A percentile compares a stretch with the other conserved stretches of the same genome.
These are phyloP conservation scores for Ustilago curta DNA, from an alignment of 1,284 basidiomycete genomes.

Conservation along the genomic window DNA sequence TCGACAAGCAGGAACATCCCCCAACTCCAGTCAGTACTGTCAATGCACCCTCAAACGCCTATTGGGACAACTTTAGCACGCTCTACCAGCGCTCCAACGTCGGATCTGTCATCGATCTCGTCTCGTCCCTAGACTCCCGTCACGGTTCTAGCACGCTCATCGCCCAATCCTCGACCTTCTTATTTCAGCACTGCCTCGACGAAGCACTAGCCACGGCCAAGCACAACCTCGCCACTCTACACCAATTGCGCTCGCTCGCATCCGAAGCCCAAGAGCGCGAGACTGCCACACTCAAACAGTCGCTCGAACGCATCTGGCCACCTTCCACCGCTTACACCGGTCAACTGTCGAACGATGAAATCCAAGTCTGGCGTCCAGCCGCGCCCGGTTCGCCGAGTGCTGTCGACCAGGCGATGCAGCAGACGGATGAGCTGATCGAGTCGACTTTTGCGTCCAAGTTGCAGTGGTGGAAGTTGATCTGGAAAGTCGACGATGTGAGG, in stretches of 20 bases:
- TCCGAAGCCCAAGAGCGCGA: constrained; percentile 18
- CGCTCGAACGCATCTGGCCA: constrained; percentile 45
- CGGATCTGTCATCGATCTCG: constrained; percentile 22
- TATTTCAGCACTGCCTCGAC: constrained; percentile 44
- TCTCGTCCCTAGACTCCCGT: constrained; percentile 17
- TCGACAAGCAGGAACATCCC: constrained; percentile 17
- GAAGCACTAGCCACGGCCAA: constrained; percentile 34
- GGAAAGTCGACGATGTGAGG: constrained; percentile 63
- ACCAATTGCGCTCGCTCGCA: constrained; percentile 33
- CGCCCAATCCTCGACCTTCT: constrained; percentile 32
- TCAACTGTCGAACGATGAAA: constrained; percentile 26
- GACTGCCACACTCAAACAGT: constrained; percentile 22
- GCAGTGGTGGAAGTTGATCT: constrained; percentile 64
- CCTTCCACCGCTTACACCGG: constrained; percentile 27
- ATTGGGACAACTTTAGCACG: constrained; percentile 43
- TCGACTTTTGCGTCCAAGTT: constrained; percentile 47
- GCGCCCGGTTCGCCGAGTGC: constrained; percentile 30
- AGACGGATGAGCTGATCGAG: constrained; percentile 44
- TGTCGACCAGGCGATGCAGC: constrained; percentile 29
- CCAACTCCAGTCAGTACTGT: background rate
- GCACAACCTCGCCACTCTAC: constrained; percentile 19
- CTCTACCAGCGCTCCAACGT: constrained; percentile 47
- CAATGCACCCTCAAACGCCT: constrained; percentile 6
- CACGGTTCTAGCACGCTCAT: constrained; percentile 18
- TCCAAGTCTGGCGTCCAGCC: constrained; percentile 38